A percentile compares a stretch with the other conserved stretches of the same genome.
Evolutionary conservation across 106 monocot genomes (phyloP).

Genomic region (Phalaenopsis equestris): DNA sequence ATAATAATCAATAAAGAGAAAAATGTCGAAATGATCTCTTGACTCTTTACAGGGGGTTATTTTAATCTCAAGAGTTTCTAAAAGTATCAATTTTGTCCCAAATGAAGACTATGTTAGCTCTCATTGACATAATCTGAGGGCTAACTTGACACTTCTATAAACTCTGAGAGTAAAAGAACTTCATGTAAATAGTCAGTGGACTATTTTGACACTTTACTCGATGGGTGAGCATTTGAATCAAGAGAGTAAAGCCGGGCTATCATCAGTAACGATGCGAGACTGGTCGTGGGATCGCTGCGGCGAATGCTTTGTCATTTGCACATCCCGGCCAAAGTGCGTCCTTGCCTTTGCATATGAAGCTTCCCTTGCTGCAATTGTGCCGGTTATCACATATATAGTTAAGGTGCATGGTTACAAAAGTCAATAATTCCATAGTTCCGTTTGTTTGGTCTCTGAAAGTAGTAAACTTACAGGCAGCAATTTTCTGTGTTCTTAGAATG

Average conservation of each 20-base stretch:
- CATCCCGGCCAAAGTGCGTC: slow-evolving; percentile 50
- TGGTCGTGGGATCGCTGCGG: slow-evolving; percentile 52
- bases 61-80: too few relatives aligned
- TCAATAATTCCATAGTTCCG: background rate
- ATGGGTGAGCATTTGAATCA: slow-evolving; percentile 7
- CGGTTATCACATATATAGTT: background rate
- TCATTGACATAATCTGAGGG: too few relatives aligned
- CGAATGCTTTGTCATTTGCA: slow-evolving; percentile 65
- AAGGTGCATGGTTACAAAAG: background rate
- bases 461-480: slow-evolving; percentile 50
- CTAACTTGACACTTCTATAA: too few relatives aligned
- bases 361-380: slow-evolving; percentile 60
- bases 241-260: slow-evolving; percentile 29
- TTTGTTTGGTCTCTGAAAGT: background rate
- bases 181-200: too few relatives aligned
- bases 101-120: too few relatives aligned
- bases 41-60: too few relatives aligned
- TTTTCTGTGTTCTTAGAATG: slow-evolving; percentile 66
- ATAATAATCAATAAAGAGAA: background rate
- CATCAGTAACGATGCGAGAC: slow-evolving; percentile 31
- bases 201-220: too few relatives aligned
- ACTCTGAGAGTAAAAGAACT: too few relatives aligned
- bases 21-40: too few relatives aligned
- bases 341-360: slow-evolving; percentile 91
- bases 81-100: too few relatives aligned